A percentile compares a stretch with the other conserved stretches of the same genome.
Conservation (phyloP, 2,329 filamentous ascomycete species). For the Verticillium nonalfalfae region DNA sequence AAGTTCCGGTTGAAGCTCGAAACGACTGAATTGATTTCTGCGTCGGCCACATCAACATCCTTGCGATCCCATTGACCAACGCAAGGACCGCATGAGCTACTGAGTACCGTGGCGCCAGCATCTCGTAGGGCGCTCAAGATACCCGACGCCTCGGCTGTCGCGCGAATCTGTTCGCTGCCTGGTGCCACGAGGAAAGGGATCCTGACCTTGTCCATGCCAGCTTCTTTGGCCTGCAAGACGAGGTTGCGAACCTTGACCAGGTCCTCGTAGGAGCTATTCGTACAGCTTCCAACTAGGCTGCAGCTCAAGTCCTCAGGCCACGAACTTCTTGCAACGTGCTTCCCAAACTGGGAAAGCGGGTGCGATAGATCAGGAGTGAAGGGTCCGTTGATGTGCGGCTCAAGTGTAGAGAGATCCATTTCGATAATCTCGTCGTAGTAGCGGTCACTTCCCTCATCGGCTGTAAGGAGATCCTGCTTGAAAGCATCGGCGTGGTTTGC, state of each 20-base stretch:
- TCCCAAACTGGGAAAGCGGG: constrained; percentile 21
- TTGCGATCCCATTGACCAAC: constrained; percentile 26
- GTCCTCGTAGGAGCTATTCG: constrained; percentile 28
- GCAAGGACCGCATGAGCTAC: constrained; percentile 26
- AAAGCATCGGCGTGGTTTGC: constrained; percentile 14
- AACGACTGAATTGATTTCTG: constrained; percentile 23
- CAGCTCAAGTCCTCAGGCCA: constrained; percentile 20
- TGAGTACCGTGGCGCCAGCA: constrained; percentile 21
- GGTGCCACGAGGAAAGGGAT: constrained; percentile 22
- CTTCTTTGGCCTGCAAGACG: constrained; percentile 20
- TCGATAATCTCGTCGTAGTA: constrained; percentile 26
- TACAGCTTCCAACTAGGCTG: constrained; percentile 25
- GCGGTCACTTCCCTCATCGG: constrained; percentile 21
- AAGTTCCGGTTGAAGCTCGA: constrained; percentile 30
- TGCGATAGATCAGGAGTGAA: constrained; percentile 26
- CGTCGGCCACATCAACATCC: constrained; percentile 18
- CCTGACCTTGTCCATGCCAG: constrained; percentile 19
- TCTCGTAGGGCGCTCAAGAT: constrained; percentile 19
- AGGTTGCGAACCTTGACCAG: constrained; percentile 21
- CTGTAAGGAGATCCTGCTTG: constrained; percentile 16
- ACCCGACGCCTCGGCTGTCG: constrained; percentile 21
- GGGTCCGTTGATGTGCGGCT: constrained; percentile 27
- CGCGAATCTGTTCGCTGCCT: constrained; percentile 25
- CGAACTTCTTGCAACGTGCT: constrained; percentile 16
- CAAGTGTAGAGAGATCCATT: constrained; percentile 23